Evolutionary conservation across 1,284 basidiomycete species (phyloP).

Genomic region (Naganishia albida): DNA sequence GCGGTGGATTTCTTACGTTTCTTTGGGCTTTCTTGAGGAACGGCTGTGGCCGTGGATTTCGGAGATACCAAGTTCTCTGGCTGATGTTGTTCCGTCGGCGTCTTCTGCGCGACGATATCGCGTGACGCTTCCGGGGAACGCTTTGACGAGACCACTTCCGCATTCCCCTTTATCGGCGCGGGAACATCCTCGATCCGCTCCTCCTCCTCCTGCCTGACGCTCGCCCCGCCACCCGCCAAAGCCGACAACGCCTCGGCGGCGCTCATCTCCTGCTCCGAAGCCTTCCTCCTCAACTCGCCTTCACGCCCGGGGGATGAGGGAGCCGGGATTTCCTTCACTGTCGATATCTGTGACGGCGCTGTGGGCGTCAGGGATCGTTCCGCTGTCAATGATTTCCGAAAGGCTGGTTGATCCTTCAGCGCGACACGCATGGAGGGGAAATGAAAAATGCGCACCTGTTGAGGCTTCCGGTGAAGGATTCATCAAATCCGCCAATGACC

Average conservation of each 20-base stretch:
- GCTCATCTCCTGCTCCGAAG: constrained; percentile 20
- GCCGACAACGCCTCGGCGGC: constrained; percentile 15
- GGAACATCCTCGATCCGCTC: neutral
- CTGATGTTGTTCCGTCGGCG: too few species aligned
- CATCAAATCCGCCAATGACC: constrained; percentile 17
- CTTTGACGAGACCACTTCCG: too few species aligned
- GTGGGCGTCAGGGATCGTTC: constrained; percentile 2
- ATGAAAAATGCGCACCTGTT: too few species aligned
- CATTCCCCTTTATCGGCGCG: too few species aligned
- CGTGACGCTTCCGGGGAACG: too few species aligned
- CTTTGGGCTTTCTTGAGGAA: neutral
- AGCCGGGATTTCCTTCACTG: neutral
- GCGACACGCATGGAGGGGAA: too few species aligned
- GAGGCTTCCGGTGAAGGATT: neutral
- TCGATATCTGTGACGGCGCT: neutral
- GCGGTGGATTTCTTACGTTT: neutral
- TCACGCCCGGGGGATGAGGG: constrained; percentile 3
- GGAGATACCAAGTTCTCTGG: neutral
- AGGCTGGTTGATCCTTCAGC: too few species aligned
- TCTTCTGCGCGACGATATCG: too few species aligned
- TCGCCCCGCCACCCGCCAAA: constrained; percentile 1
- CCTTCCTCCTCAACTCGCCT: neutral
- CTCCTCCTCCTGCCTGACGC: constrained; percentile 2
- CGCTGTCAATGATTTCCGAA: too few species aligned
- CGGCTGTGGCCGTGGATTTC: neutral